These are phyloP conservation scores for Conoideocrella luteorostrata DNA, from an alignment of 2,329 filamentous ascomycete species.

Conservation along the genomic window DNA sequence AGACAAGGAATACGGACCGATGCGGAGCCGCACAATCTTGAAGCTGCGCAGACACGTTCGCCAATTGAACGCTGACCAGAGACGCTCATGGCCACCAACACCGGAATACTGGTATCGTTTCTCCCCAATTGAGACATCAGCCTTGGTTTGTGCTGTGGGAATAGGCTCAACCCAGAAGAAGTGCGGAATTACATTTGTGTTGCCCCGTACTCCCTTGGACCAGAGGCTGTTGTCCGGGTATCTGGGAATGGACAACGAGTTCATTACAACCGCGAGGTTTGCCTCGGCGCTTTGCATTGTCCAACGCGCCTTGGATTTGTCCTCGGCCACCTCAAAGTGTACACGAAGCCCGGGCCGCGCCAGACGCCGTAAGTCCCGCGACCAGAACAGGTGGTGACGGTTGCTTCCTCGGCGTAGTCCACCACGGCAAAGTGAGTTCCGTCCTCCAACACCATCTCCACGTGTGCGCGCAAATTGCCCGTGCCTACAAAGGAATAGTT, in stretches of 20 bases:
- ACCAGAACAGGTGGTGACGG: conserved; percentile 16
- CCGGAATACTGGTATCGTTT: conserved; percentile 12
- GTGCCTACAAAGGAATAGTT: conserved; percentile 21
- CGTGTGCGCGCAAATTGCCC: conserved; percentile 19
- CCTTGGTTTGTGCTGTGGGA: conserved; percentile 10
- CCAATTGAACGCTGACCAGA: conserved; percentile 19
- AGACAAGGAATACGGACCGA: no score
- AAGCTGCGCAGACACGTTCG: no score
- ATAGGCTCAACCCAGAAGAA: conserved; percentile 17
- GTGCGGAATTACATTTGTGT: conserved; percentile 11
- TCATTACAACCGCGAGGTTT: conserved; percentile 10
- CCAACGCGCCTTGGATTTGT: conserved; percentile 12
- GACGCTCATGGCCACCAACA: conserved; percentile 17
- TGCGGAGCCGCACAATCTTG: no score
- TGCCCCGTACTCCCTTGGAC: conserved; percentile 2
- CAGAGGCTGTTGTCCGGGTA: conserved; percentile 12
- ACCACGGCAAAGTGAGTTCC: conserved; percentile 17
- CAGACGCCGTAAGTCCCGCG: conserved; percentile 8
- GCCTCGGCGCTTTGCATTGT: conserved; percentile 14
- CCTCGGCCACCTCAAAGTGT: conserved; percentile 7
- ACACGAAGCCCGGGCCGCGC: no score
- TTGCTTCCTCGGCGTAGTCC: conserved; percentile 17
- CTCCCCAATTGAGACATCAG: conserved; percentile 12
- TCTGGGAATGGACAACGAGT: conserved; percentile 11
- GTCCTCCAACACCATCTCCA: conserved; percentile 18